phyloP scores from a whole-genome alignment of 495 filamentous ascomycete species.

The Achaetomiella virescens region DNA sequence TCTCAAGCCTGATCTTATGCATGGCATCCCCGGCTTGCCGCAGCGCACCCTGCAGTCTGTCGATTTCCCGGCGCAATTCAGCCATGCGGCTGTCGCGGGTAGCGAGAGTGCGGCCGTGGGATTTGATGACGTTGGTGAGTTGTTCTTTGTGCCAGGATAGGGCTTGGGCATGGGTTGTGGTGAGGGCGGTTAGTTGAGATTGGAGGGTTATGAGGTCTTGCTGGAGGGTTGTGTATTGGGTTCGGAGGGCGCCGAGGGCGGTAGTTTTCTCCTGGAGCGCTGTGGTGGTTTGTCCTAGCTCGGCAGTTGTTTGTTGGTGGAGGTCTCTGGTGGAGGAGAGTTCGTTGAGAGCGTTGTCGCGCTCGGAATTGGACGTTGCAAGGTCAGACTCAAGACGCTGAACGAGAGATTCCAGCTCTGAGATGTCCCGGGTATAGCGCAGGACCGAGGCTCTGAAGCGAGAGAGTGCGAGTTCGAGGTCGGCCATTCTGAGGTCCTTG shows the following conservation, averaged over 20 bases:
- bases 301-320: conserved; percentile 16
- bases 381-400: conserved; percentile 54
- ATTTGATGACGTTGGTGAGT: conserved; percentile 26
- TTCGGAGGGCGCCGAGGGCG: conserved; percentile 34
- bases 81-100: conserved; percentile 37
- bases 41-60: conserved; percentile 31
- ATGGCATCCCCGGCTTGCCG: conserved; percentile 34
- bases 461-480: conserved; percentile 53
- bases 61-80: conserved; percentile 36
- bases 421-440: conserved; percentile 59
- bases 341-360: neutral
- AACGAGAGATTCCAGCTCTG: conserved; percentile 55
- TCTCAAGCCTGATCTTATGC: conserved; percentile 27
- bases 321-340: conserved; percentile 23
- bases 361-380: conserved; percentile 3
- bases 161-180: conserved; percentile 25
- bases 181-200: conserved; percentile 18
- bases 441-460: conserved; percentile 56
- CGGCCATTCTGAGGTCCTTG: conserved; percentile 46
- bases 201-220: conserved; percentile 22
- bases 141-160: conserved; percentile 42
- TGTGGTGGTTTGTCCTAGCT: conserved; percentile 26
- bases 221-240: conserved; percentile 6
- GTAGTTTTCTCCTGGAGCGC: conserved; percentile 29
- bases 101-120: conserved; percentile 35